These are phyloP conservation scores for Podaxis mareebaensis DNA, from an alignment of 768 basidiomycete species.

Conservation along the genomic window DNA sequence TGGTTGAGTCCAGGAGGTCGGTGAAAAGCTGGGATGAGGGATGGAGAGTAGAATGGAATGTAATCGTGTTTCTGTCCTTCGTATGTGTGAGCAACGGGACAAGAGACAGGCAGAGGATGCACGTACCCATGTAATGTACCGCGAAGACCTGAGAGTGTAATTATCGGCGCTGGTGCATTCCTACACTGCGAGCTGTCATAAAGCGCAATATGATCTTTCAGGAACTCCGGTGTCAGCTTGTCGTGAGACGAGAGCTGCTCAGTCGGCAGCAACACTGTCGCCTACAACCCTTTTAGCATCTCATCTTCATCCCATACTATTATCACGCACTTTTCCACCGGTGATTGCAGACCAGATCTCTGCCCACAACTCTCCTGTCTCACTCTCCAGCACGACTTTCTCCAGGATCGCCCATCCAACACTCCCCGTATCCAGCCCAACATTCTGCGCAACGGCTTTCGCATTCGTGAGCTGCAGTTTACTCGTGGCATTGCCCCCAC, in stretches of 20 bases:
- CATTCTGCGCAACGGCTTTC: slow-evolving; percentile 67
- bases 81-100: slow-evolving; percentile 8
- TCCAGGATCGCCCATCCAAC: slow-evolving; percentile 82
- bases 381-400: slow-evolving; percentile 52
- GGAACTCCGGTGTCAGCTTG: slow-evolving; percentile 67
- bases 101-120: not conserved
- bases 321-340: slow-evolving; percentile 57
- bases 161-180: slow-evolving; percentile 41
- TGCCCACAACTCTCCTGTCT: slow-evolving; percentile 63
- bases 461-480: slow-evolving; percentile 73
- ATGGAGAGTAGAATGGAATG: slow-evolving; percentile 44
- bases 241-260: slow-evolving; percentile 55
- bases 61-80: slow-evolving; percentile 36
- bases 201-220: slow-evolving; percentile 82
- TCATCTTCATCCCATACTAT: slow-evolving; percentile 22
- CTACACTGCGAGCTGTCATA: slow-evolving; percentile 51
- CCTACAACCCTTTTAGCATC: slow-evolving; percentile 42
- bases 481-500: slow-evolving; percentile 55
- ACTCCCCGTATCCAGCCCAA: slow-evolving; percentile 58
- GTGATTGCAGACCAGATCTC: slow-evolving; percentile 68
- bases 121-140: slow-evolving; percentile 67
- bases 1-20: slow-evolving; percentile 36
- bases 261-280: slow-evolving; percentile 76
- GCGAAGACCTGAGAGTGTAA: slow-evolving; percentile 84
- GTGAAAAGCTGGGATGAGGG: slow-evolving; percentile 41